Evolutionary conservation across 345 rosid species (phyloP).

Genomic region (Geranium brycei): DNA sequence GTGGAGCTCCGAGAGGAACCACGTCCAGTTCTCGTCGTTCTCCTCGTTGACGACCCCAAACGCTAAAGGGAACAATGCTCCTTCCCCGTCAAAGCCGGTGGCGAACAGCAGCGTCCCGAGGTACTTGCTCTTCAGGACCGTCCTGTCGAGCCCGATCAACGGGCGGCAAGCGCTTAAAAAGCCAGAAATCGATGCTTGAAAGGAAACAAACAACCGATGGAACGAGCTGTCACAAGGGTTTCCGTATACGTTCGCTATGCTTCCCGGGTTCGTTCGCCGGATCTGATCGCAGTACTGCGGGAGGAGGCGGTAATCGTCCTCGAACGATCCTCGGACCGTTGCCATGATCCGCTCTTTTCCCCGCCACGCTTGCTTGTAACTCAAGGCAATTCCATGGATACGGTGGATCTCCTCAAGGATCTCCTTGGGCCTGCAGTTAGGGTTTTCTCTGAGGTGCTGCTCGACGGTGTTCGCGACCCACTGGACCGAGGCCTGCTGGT

Average conservation of each 20-base stretch:
- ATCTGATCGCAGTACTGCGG: constrained; percentile 90
- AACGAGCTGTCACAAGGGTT: constrained; percentile 60
- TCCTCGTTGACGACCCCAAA: constrained; percentile 98
- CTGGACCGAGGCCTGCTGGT: constrained; percentile 97
- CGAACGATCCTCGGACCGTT: constrained; percentile 99
- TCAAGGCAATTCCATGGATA: constrained; percentile 79
- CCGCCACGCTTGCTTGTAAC: constrained; percentile 99
- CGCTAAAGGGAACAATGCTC: constrained; percentile 81
- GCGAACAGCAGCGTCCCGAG: constrained; percentile 91
- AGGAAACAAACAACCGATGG: constrained; percentile 89
- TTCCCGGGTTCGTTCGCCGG: constrained; percentile 77
- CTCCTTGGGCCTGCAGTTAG: constrained; percentile 91
- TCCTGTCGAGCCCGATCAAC: constrained; percentile 80
- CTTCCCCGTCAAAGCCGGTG: constrained; percentile 93
- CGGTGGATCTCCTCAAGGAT: constrained; percentile 95
- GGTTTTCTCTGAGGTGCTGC: constrained; percentile 82
- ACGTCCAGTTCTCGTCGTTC: constrained; percentile 96
- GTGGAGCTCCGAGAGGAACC: constrained; percentile 95
- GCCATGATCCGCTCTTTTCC: constrained; percentile 98
- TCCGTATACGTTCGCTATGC: constrained; percentile 85
- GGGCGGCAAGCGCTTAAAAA: constrained; percentile 92
- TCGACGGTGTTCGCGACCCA: constrained; percentile 97
- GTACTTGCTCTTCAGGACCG: constrained; percentile 79
- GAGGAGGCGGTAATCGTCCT: constrained; percentile 90
- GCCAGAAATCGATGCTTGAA: constrained; percentile 94